phyloP scores from a whole-genome alignment of 1,139 yeast genomes.

The Zygosaccharomyces pseudobailii region DNA sequence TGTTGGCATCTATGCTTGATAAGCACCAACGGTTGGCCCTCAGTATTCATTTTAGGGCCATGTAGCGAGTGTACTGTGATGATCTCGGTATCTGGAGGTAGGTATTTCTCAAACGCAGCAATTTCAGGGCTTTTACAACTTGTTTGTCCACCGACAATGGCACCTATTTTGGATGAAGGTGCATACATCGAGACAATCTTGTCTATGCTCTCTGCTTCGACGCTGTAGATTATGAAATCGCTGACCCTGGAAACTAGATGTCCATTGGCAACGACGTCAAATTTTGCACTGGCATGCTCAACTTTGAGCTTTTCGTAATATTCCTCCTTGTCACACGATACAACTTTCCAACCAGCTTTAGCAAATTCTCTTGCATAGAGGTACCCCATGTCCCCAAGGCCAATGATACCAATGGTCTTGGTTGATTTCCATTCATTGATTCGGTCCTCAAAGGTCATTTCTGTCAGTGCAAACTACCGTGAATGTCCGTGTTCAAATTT shows the following conservation, averaged over 20 bases:
- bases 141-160: slow-evolving; percentile 97
- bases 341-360: slow-evolving; percentile 83
- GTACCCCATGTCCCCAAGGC: slow-evolving; percentile 95
- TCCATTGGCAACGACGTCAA: slow-evolving; percentile 66
- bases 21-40: slow-evolving; percentile 88
- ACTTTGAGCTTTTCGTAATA: slow-evolving; percentile 44
- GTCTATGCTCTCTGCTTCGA: slow-evolving; percentile 79
- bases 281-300: slow-evolving; percentile 42
- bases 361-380: slow-evolving; percentile 76
- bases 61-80: slow-evolving; percentile 87
- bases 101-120: slow-evolving; percentile 67
- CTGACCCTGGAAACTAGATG: slow-evolving; percentile 74
- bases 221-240: slow-evolving; percentile 82
- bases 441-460: slow-evolving; percentile 10
- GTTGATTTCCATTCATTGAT: slow-evolving; percentile 36
- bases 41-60: slow-evolving; percentile 85
- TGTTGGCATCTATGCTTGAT: slow-evolving; percentile 67
- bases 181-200: slow-evolving; percentile 72
- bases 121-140: slow-evolving; percentile 92
- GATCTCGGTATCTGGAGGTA: slow-evolving; percentile 78
- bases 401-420: slow-evolving; percentile 80
- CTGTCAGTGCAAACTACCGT: not conserved
- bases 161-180: slow-evolving; percentile 79
- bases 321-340: slow-evolving; percentile 86
- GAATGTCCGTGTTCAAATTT: not conserved